Evolutionary conservation across 1,284 basidiomycete species (phyloP), one percentile per base, ranked within the genome.

Genomic region (Sanguinoderma infundibulare): DNA sequence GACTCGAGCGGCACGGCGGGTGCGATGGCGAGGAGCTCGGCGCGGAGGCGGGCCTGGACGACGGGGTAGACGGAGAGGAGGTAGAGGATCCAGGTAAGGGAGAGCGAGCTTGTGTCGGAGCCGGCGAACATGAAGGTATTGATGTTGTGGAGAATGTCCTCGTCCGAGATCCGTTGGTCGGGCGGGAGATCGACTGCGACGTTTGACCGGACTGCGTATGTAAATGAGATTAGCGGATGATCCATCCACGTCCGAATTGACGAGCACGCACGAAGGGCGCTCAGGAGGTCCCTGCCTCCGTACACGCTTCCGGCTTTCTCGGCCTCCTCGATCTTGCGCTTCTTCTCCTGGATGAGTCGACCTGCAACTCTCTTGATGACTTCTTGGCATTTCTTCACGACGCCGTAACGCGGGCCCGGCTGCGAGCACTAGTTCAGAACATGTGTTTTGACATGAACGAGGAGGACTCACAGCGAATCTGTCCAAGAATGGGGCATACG

Each of bases 121-220:
- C 93, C 92, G 15, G 91, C 93, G 74, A 95, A 93, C 79, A 94
- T 86, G 73, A 95, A 91, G 0, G 93, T 94, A 66, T 92, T 94
- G 74, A 95, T 87, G 65, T 89, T 94, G 69, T 92, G 79, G 35
- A 92, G 78, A 50, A 95, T 87, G 67, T 94, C 92, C 47, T 87
- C 85, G 69, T 94, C 91, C 1, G 91, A 91, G 62, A 95, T 87
- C 46, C 88, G 85, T 65, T 93, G 86, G 53, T 88, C 85, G 0
- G 79, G 78, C 14, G 86, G 78, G 17, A 91, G 77, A 62, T 90
- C 87, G 0, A 75, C 82, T 4, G 90, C 82, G 42, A 82, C 67
- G 71, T 93, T 93, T 10, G 90, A 89, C 75, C 89, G 91, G 51
- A 94, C 91, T 93, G 26, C 40, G n/a, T n/a, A 57, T 30, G 26